Conservation (phyloP, 352 stramenopile species). For the Phytophthora hybrid region DNA sequence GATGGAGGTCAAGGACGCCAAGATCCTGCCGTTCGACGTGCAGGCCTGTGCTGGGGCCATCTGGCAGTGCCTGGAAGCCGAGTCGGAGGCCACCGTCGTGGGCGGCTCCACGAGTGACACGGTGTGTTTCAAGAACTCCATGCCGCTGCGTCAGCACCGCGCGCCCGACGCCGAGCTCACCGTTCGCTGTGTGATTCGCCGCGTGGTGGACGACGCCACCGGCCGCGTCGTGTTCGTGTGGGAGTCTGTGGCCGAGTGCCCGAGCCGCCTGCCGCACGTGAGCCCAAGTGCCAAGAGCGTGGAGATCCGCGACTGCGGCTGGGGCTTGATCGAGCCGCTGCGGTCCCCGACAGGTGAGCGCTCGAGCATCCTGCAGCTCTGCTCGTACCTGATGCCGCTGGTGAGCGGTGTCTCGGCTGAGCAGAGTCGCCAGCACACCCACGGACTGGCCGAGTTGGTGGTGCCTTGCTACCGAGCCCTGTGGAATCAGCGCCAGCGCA, state of each 20-base stretch:
- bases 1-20: constrained; percentile 62
- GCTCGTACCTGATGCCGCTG: constrained; percentile 54
- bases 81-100: constrained; percentile 40
- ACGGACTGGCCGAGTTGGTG: constrained; percentile 55
- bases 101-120: constrained; percentile 40
- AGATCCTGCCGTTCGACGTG: constrained; percentile 61
- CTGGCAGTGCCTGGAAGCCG: constrained; percentile 49
- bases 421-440: constrained; percentile 54
- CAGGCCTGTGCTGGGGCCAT: constrained; percentile 39
- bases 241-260: constrained; percentile 57
- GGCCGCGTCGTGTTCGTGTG: constrained; percentile 58
- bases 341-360: constrained; percentile 31
- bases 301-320: constrained; percentile 60
- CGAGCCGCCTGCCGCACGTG: constrained; percentile 36
- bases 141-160: constrained; percentile 51
- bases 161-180: constrained; percentile 45
- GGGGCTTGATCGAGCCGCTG: constrained; percentile 55
- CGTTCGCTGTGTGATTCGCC: constrained; percentile 50
- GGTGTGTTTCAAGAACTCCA: constrained; percentile 47
- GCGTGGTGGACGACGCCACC: constrained; percentile 42
- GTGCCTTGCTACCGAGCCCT: constrained; percentile 51
- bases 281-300: constrained; percentile 40
- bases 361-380: constrained; percentile 66
- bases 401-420: constrained; percentile 42
- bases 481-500: constrained; percentile 57